Conservation (phyloP, 2,329 filamentous ascomycete genomes). For the Penicillium brasilianum region DNA sequence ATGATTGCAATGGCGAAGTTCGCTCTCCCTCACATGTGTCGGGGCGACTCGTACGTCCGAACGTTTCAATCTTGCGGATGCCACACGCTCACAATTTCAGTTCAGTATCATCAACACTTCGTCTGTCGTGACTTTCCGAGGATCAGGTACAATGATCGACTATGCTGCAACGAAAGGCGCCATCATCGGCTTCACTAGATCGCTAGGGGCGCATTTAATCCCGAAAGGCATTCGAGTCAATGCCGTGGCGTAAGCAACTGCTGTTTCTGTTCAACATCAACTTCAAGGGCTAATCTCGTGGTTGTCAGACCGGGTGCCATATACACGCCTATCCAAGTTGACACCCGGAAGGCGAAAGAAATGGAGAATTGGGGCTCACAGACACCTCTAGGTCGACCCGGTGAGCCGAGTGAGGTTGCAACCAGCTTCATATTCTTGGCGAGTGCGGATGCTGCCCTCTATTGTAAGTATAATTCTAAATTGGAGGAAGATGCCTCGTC, state of each 20-base stretch:
- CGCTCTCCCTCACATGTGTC: conserved; percentile 60
- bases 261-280: neutral
- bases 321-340: conserved; percentile 44
- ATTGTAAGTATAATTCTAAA: conserved; percentile 34
- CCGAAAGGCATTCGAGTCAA: conserved; percentile 64
- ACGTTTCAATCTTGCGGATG: no score
- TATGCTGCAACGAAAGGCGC: conserved; percentile 65
- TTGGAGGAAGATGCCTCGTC: neutral
- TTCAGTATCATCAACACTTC: conserved; percentile 62
- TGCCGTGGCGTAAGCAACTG: conserved; percentile 44
- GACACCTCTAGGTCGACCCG: conserved; percentile 40
- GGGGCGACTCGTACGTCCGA: conserved; percentile 50
- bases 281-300: neutral
- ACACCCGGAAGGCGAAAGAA: conserved; percentile 40
- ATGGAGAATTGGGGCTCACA: conserved; percentile 42
- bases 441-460: conserved; percentile 42
- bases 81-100: neutral
- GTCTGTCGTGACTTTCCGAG: conserved; percentile 60
- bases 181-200: conserved; percentile 61
- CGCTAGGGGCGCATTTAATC: conserved; percentile 59
- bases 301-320: conserved; percentile 38
- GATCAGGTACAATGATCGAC: conserved; percentile 58
- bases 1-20: conserved; percentile 66
- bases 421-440: conserved; percentile 48
- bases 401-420: conserved; percentile 48